Conservation (phyloP, 768 basidiomycete genomes). For the Boletus rex-veris region DNA sequence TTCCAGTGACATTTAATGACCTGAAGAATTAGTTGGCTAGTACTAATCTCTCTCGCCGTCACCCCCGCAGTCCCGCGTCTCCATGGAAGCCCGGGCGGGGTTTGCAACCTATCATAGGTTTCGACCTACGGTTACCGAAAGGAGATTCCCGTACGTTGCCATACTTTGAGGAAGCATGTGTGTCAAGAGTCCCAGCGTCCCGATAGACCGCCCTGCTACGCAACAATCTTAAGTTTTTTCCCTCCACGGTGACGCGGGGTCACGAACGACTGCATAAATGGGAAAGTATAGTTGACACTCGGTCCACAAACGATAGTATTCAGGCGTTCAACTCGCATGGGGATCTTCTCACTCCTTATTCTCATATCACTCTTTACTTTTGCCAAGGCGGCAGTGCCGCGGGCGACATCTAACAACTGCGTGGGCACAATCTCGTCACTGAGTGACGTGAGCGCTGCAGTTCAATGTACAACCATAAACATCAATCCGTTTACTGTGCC, state of each 20-base stretch:
- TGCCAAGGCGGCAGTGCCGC: slow-evolving; percentile 11
- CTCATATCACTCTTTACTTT: slow-evolving; percentile 20
- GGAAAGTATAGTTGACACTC: background rate
- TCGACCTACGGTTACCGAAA: background rate
- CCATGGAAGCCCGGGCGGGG: background rate
- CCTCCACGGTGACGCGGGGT: background rate
- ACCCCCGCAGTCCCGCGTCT: background rate
- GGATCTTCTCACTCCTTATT: slow-evolving; percentile 8
- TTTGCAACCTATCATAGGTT: background rate
- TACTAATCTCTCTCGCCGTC: too few relatives aligned
- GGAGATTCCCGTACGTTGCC: background rate
- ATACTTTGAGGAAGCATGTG: background rate
- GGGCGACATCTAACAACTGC: slow-evolving; percentile 26
- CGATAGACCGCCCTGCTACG: background rate
- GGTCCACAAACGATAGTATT: background rate
- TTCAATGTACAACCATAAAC: slow-evolving; percentile 55
- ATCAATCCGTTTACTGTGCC: slow-evolving; percentile 57
- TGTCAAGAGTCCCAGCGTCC: background rate
- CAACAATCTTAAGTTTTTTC: background rate
- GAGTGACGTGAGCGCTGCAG: slow-evolving; percentile 47
- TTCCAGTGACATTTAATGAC: too few relatives aligned
- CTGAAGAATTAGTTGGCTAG: too few relatives aligned
- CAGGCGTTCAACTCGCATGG: background rate
- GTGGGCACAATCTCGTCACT: slow-evolving; percentile 55
- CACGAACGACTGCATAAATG: slow-evolving; percentile 2